A percentile compares a stretch with the other conserved stretches of the same genome.
Conservation (phyloP, 768 basidiomycete species). For the Mycena chlorophos region DNA sequence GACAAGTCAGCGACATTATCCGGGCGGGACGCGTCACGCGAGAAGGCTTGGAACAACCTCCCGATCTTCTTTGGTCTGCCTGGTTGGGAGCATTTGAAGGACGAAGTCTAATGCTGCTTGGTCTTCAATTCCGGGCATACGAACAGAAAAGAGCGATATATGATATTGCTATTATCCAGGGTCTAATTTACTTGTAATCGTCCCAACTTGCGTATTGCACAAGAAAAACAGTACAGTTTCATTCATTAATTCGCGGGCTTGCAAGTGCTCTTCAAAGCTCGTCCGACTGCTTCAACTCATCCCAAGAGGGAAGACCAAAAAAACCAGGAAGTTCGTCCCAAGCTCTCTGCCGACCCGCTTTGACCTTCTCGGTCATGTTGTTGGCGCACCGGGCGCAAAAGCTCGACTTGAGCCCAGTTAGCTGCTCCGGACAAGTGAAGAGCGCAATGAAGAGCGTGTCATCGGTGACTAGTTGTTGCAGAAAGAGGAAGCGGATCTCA, state of each 20-base stretch:
- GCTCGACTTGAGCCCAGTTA: not conserved
- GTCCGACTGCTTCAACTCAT: constrained; percentile 11
- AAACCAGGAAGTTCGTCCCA: constrained; percentile 5
- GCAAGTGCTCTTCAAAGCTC: too few species aligned
- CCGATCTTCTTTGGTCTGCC: constrained; percentile 3
- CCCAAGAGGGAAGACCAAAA: constrained; percentile 5
- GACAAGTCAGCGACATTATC: not conserved
- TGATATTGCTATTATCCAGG: too few species aligned
- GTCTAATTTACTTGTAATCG: too few species aligned
- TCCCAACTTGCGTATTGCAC: too few species aligned
- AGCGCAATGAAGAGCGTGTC: not conserved
- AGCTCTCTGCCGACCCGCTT: constrained; percentile 1
- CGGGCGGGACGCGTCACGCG: not conserved
- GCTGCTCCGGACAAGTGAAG: not conserved
- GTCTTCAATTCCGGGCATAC: too few species aligned
- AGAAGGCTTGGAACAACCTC: constrained; percentile 8
- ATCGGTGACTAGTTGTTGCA: not conserved
- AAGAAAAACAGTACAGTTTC: too few species aligned
- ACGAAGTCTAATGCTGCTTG: not conserved
- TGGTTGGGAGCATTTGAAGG: constrained; percentile 8
- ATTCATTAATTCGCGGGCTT: too few species aligned
- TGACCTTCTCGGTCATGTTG: not conserved
- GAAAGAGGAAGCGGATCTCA: too few species aligned
- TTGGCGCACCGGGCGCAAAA: not conserved
- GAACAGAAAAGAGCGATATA: too few species aligned